Percentiles rank a stretch among this genome's conserved stretches.
These are phyloP conservation scores for Nidularia sp. DNA, from an alignment of 768 basidiomycete genomes.

Conservation along the genomic window DNA sequence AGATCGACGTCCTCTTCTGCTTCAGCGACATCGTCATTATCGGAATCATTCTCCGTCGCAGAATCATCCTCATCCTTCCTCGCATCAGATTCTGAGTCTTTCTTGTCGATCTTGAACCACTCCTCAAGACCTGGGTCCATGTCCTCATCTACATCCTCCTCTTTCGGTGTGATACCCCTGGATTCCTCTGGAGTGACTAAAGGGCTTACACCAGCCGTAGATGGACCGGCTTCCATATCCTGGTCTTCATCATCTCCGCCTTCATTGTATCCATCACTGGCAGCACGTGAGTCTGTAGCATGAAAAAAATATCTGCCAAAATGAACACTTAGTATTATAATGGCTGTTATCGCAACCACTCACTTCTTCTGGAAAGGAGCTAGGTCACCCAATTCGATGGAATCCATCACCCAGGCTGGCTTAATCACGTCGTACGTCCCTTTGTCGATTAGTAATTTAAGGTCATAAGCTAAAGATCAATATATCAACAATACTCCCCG, in stretches of 20 bases:
- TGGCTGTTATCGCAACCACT: neutral
- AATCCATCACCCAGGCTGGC: slow-evolving; percentile 82
- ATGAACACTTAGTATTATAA: neutral
- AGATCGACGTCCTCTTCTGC: slow-evolving; percentile 15
- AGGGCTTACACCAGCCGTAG: neutral
- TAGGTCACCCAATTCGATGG: slow-evolving; percentile 51
- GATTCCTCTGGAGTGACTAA: slow-evolving; percentile 8
- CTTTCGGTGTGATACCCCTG: slow-evolving; percentile 11
- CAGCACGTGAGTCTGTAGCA: slow-evolving; percentile 49
- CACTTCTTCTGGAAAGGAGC: slow-evolving; percentile 71
- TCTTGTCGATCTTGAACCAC: slow-evolving; percentile 48
- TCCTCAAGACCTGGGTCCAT: slow-evolving; percentile 49
- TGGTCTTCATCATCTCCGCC: slow-evolving; percentile 31
- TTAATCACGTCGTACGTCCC: slow-evolving; percentile 68
- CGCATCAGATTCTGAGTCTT: slow-evolving; percentile 15
- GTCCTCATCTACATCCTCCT: slow-evolving; percentile 21
- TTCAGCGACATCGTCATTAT: slow-evolving; percentile 49
- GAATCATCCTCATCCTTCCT: slow-evolving; percentile 30
- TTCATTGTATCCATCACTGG: slow-evolving; percentile 47
- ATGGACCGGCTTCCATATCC: slow-evolving; percentile 7
- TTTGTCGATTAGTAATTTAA: slow-evolving; percentile 69
- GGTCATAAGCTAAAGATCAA: slow-evolving; percentile 53
- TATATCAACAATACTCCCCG: neutral
- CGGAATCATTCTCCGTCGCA: slow-evolving; percentile 61
- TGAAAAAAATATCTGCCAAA: slow-evolving; percentile 72